Base-by-base conservation (phyloP, 345 rosid genomes). In the Hypericum androsaemum region DNA sequence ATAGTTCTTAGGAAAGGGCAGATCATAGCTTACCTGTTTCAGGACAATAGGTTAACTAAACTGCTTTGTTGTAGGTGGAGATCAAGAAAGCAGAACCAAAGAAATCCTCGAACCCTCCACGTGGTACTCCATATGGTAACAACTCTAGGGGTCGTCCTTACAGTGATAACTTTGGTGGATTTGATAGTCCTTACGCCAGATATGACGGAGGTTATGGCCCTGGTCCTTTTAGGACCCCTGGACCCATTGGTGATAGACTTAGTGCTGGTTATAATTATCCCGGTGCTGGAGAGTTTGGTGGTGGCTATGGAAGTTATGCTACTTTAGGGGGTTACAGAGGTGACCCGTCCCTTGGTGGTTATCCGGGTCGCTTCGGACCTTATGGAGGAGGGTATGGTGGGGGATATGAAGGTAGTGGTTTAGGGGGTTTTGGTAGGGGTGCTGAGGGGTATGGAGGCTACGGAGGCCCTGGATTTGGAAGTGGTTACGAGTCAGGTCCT, bases 61-160 rank as follows among this genome's bases (percentile, higher is more conserved):
- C 79, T 89, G 70, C 88, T 89, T 80, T 84, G 77, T 86, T 89
- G 94, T 89, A 89, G 97, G 98, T 88, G 88, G 96, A 92, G 83
- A 81, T 92, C 94, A 88, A 88, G 89, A 92, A 92, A 81, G 98
- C 98, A 48, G 98, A 92, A 88, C 98, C 98, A 81, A 85, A 85
- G 95, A 88, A 92, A 88, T 52, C 71, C 62, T 81, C 86, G 50
- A 85, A 82, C 87, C 95, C 89, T 65, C 86, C 94, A 70, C 83
- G 88, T 67, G 78, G 79, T 76, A 68, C 86, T 68, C 49, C 77
- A 45, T 83, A 74, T 53, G 83, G 94, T 83, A 66, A 61, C 62
- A 56, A 66, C 57, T 56, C 71, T 60, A 60, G 71, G 65, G 16
- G 65, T 41, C 71, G 65, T 60, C 51, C 71, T 42, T 66, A 43